Conservation (phyloP, 495 filamentous ascomycete species). For the Penicillium cinerascens region DNA sequence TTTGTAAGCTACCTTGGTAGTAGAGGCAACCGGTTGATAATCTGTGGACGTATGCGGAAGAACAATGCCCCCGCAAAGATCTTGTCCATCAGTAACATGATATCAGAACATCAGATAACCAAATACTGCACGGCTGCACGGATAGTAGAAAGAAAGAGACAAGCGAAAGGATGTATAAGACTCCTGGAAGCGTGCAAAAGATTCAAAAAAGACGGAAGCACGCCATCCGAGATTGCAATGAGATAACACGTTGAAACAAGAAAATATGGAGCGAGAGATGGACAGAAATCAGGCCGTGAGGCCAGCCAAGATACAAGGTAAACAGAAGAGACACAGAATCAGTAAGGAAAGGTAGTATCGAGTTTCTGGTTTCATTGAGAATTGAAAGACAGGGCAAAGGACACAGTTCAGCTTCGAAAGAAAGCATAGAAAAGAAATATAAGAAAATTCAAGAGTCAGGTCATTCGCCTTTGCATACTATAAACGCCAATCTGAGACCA, state of each 20-base stretch:
- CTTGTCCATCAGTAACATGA: background rate
- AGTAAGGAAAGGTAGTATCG: slow-evolving; percentile 8
- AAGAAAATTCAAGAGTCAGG: slow-evolving; percentile 19
- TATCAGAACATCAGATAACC: background rate
- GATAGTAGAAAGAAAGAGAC: background rate
- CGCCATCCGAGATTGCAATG: slow-evolving; percentile 15
- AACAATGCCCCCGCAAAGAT: background rate
- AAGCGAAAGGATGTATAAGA: slow-evolving; percentile 19
- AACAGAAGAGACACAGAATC: slow-evolving; percentile 12
- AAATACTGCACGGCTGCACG: background rate
- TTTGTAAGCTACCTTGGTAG: background rate
- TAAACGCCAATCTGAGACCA: slow-evolving; percentile 45
- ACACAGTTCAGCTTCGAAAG: slow-evolving; percentile 9
- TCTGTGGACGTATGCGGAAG: background rate
- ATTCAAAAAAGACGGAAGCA: slow-evolving; percentile 9
- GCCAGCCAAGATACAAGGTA: background rate
- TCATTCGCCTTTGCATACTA: slow-evolving; percentile 37
- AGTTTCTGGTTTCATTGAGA: slow-evolving; percentile 3
- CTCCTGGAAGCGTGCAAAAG: slow-evolving; percentile 14
- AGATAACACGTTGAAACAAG: slow-evolving; percentile 10
- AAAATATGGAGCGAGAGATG: slow-evolving; percentile 11
- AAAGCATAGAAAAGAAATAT: slow-evolving; percentile 10
- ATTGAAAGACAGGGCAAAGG: background rate
- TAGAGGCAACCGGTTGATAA: background rate
- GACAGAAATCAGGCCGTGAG: slow-evolving; percentile 5